Evolutionary conservation across 352 stramenopile species (phyloP), one percentile per base, ranked within the genome.

Genomic region (Pythium utonaiense): DNA sequence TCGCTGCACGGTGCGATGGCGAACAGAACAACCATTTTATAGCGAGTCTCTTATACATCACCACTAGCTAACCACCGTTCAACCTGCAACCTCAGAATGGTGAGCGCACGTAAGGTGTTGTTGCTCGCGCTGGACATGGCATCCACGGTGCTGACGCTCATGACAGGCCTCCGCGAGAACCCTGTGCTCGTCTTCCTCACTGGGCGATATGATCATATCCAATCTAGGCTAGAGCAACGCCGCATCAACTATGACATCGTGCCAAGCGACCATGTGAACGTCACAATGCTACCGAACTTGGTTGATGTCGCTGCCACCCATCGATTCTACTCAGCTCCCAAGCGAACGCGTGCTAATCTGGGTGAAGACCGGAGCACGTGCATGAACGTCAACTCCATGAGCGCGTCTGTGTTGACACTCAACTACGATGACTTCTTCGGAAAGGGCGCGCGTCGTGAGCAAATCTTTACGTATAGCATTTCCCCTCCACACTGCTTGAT

Each of bases 91-190:
- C n/a, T n/a, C n/a, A n/a, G n/a, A n/a, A n/a, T n/a, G n/a, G n/a
- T n/a, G n/a, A n/a, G n/a, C n/a, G n/a, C n/a, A n/a, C 36, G 36
- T 17, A 44, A 44, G 36, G 22, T 44, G 16, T 24, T 22, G 16
- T 44, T 44, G 36, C 36, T 44, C 16, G 22, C 36, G 17, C 51
- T 77, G 28, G 81, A 83, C 60, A 22, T 86, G 25, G 62, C 61
- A 14, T 77, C 74, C 10, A 79, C 74, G 17, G 53, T 67, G 3
- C 63, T 86, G 45, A 83, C 77, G 12, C 53, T 86, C 30, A 63
- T 82, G 44, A 77, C 74, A 51, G 77, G 77, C 22, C 56, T 86
- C 21, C 73, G 67, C 8, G 77, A 86, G 60, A 86, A 86, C 59
- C 74, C 77, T 0, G 28, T 86, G 16, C 47, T 81, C 24, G 73